Evolutionary conservation across 805 yeast genomes (phyloP), one percentile per base, ranked within the genome.

Genomic region (Komagataella pastoris): DNA sequence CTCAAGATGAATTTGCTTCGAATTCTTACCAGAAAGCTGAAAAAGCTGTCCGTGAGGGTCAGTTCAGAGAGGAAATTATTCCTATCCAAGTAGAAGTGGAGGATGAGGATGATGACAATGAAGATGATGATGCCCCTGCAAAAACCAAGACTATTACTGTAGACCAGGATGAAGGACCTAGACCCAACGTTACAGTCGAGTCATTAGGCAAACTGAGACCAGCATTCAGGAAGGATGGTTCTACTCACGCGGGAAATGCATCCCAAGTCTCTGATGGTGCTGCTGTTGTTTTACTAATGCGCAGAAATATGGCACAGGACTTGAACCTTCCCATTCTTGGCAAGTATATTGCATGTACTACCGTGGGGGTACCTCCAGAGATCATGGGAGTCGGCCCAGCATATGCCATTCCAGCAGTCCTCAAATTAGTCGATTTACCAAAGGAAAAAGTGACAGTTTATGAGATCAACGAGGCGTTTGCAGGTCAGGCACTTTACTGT

Each of bases 321-420:
- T 69, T 82, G 53, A 83, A 84, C 45, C 75, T 85, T 59, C 83
- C 85, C 52, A 80, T 88, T 54, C 61, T 84, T 53, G 99, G 83
- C 55, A 87, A 86, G 72, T 91, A 79, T 59, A 80, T 89, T 55
- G 84, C 82, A 59, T 82, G 87, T 61, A 78, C 84, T 58, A 73
- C 82, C 46, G 91, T 85, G 52, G 99, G 99, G 60, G 97, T 90
- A 48, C 96, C 97, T 52, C 97, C 97, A 19, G 95, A 88, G 69
- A 80, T 17, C 55, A 91, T 91, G 99, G 99, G 98, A 54, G 81
- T 91, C 60, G 99, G 98, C 47, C 99, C 99, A 53, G 97, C 96
- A 24, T 80, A 77, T 60, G 99, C 98, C 54, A 90, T 91, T 61
- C 98, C 99, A 55, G 78, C 77, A 52, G 83, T 88, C 17, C 76